These are phyloP conservation scores for Galerina sulciceps DNA, from an alignment of 768 basidiomycete genomes.

Conservation along the genomic window DNA sequence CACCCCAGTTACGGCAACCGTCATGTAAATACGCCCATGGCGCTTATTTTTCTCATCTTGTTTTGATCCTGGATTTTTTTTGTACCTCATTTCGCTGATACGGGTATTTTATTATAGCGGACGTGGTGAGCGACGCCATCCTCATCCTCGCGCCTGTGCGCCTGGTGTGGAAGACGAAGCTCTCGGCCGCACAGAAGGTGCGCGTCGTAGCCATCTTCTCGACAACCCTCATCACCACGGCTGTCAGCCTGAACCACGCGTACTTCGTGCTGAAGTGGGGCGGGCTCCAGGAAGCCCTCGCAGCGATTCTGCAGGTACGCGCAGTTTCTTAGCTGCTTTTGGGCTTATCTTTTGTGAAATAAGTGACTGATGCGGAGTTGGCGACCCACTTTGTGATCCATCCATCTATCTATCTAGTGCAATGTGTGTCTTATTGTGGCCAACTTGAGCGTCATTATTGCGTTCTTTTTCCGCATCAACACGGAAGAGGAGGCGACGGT, in stretches of 20 bases:
- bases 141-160: slow-evolving; percentile 46
- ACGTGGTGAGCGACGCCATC: slow-evolving; percentile 41
- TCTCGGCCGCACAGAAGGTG: slow-evolving; percentile 34
- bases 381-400: slow-evolving; percentile 1
- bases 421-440: slow-evolving; percentile 43
- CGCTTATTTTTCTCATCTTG: background rate
- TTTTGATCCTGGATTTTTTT: slow-evolving; percentile 2
- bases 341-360: background rate
- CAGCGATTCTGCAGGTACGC: slow-evolving; percentile 41
- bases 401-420: slow-evolving; percentile 23
- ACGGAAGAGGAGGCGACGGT: slow-evolving; percentile 15
- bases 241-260: slow-evolving; percentile 40
- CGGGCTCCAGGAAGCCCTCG: slow-evolving; percentile 24
- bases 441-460: slow-evolving; percentile 44
- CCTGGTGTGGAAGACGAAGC: slow-evolving; percentile 41
- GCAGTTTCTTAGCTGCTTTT: background rate
- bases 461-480: slow-evolving; percentile 32
- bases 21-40: background rate
- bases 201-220: slow-evolving; percentile 48
- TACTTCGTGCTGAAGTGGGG: slow-evolving; percentile 30
- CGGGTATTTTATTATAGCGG: slow-evolving; percentile 32
- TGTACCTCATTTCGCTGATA: background rate
- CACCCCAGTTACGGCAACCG: background rate
- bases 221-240: slow-evolving; percentile 41
- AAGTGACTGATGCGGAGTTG: background rate